A percentile compares a stretch with the other conserved stretches of the same genome.
Evolutionary conservation across 495 filamentous ascomycete species (phyloP).

Genomic region (Penicillium flavigenum): DNA sequence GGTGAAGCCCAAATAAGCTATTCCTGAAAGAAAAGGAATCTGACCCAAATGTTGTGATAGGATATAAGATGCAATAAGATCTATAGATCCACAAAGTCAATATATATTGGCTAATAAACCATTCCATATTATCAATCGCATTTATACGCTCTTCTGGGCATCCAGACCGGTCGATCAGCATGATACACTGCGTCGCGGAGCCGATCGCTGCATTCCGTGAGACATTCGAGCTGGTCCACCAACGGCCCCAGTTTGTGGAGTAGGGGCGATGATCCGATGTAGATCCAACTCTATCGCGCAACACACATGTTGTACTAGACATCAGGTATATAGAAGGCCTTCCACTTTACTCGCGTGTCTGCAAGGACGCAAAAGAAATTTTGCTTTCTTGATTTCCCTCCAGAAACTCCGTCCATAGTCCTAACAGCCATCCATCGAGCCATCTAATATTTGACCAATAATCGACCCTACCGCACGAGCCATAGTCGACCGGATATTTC

Average conservation of each 20-base stretch:
- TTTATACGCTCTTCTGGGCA: background rate
- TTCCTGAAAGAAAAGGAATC: background rate
- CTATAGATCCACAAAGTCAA: background rate
- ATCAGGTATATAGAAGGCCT: background rate
- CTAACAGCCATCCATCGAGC: background rate
- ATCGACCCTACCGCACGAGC: background rate
- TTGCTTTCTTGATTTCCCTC: background rate
- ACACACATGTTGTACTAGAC: background rate
- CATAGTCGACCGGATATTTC: background rate
- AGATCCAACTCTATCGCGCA: slow-evolving; percentile 10
- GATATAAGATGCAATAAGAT: background rate
- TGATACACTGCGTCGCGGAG: background rate
- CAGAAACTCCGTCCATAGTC: background rate
- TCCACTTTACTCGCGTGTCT: background rate
- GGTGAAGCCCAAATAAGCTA: background rate
- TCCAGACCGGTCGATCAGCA: background rate
- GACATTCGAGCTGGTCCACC: slow-evolving; percentile 7
- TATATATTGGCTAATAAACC: background rate
- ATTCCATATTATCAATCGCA: background rate
- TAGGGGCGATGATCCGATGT: slow-evolving; percentile 9
- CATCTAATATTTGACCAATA: background rate
- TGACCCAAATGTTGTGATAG: background rate
- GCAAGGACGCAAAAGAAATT: background rate
- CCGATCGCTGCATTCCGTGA: background rate
- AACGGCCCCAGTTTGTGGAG: slow-evolving; percentile 6